Evolutionary conservation across 169 alveolate genomes (phyloP).

Genomic region (Besnoitia besnoiti): DNA sequence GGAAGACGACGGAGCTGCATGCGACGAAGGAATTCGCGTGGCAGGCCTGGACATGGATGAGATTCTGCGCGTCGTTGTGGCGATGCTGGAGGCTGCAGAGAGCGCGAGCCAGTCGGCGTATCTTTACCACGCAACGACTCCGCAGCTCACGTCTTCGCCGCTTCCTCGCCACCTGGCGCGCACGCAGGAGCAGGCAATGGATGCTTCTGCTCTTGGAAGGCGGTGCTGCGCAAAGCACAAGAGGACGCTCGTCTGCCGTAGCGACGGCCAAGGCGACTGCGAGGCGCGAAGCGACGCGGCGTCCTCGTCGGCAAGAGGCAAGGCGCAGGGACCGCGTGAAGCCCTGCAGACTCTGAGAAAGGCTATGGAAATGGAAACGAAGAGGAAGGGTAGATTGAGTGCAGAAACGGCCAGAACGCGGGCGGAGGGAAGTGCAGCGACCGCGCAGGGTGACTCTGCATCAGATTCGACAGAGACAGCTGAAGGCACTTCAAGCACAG

Average conservation of each 20-base stretch:
- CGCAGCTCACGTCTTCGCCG: conserved; percentile 51
- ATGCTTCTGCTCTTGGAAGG: background rate
- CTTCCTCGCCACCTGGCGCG: conserved; percentile 47
- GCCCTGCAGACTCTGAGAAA: background rate
- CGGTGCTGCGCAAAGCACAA: background rate
- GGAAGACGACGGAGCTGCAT: background rate
- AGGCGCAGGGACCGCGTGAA: background rate
- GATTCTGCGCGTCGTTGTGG: background rate
- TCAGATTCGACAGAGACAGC: conserved; percentile 18
- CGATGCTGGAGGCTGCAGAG: conserved; percentile 4
- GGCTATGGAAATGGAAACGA: background rate
- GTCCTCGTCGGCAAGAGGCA: background rate
- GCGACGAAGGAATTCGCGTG: background rate
- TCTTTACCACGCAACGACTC: conserved; percentile 53
- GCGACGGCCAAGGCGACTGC: no score
- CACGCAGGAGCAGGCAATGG: conserved; percentile 46
- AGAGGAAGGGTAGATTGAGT: background rate
- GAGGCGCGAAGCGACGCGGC: no score
- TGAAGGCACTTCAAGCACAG: conserved; percentile 31
- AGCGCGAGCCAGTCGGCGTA: background rate
- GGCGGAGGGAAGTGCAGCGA: background rate
- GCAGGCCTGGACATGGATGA: conserved; percentile 43
- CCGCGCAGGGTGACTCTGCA: background rate
- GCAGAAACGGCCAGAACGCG: background rate
- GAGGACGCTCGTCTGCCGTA: background rate